Base-by-base conservation (phyloP, 805 yeast genomes). In the Myxozyma monticola region DNA sequence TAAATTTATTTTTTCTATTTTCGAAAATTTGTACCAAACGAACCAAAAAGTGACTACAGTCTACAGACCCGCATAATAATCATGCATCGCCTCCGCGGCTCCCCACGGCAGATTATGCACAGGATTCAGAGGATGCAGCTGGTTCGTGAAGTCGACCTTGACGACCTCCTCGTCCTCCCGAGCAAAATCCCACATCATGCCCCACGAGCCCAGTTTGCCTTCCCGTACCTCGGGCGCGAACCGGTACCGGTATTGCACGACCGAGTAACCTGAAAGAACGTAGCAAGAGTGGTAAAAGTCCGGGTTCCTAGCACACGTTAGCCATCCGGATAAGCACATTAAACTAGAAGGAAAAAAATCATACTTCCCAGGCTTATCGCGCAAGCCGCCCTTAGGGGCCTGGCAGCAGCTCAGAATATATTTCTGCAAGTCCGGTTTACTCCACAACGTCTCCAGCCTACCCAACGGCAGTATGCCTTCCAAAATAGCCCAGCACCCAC, bases 281-380 rank as follows among this genome's bases (percentile, higher is more conserved):
- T 93, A 93, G 64, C 90, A 88, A 1, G 96, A 84, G 63, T 93
- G 99, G 67, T 93, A 93, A 51, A 83, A 84, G 65, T 93, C 99
- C 0, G 93, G 81, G 5, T 48, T 29, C 29, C 51, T 52, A 43
- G 20, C 20, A 22, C 17, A 17, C 3, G 12, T 20, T 15, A 20
- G 17, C 24, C n/a, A 33, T 7, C 21, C 24, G 14, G 20, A 17
- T 21, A 15, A 37, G 33, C 39, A 10, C 22, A 26, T 12, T 4
- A 2, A 22, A 24, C 21, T 10, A 12, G 15, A 18, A 5, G 2
- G 2, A n/a, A 10, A 10, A 8, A 29, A 37, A 18, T 10, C 25
- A 1, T n/a, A 31, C 4, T 17, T 5, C 9, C 24, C 88, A 0
- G 98, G 98, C 66, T 93, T 93, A 65, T 93, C 99, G 40, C 83